Base-by-base conservation (phyloP, 2,329 filamentous ascomycete species). In the Zymoseptoria tritici region DNA sequence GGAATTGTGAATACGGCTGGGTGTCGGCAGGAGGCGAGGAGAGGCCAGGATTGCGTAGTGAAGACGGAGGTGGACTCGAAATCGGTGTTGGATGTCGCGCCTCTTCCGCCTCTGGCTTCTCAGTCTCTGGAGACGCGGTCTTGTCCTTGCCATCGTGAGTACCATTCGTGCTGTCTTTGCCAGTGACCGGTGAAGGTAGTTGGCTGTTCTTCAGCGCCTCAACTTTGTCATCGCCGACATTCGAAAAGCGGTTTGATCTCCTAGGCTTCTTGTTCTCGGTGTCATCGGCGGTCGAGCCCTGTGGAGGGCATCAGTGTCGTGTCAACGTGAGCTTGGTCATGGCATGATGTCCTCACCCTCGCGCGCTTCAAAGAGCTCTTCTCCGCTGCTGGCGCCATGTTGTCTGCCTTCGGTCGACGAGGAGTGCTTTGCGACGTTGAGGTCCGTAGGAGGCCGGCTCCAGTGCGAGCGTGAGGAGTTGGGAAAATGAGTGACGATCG, bases 311-410 rank as follows among this genome's bases (percentile, higher is more conserved):
- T 65, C 58, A 62, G 58, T 64, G 67, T 60, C 71, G 9, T 26
- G 20, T 9, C 6, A 66, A 24, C 6, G 26, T 5, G 65, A 62
- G 59, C 54, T 22, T 59, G 42, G 53, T 60, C 29, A 19, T 19
- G 19, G 24, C 11, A 3, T 59, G 22, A 26, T 63, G 49, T 46
- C 79, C 83, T 73, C 80, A 94, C 90, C 75, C 87, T 83, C 68
- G 80, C 84, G 72, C 91, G 86, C 81, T 96, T 96, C 78, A 94
- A 85, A 78, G 89, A 88, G 79, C 87, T 91, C 79, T 90, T 90
- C 77, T 94, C 88, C 4, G 64, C 52, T 36, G 64, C 60, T 11
- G 68, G 65, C 24, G 70, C 62, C 70, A 72, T 72, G 55, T 7
- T 50, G 31, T 24, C 22, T 24, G 22, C 22, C 22, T 24, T 24